These are phyloP conservation scores for Acer saccharum DNA, from an alignment of 345 rosid genomes.

Conservation along the genomic window DNA sequence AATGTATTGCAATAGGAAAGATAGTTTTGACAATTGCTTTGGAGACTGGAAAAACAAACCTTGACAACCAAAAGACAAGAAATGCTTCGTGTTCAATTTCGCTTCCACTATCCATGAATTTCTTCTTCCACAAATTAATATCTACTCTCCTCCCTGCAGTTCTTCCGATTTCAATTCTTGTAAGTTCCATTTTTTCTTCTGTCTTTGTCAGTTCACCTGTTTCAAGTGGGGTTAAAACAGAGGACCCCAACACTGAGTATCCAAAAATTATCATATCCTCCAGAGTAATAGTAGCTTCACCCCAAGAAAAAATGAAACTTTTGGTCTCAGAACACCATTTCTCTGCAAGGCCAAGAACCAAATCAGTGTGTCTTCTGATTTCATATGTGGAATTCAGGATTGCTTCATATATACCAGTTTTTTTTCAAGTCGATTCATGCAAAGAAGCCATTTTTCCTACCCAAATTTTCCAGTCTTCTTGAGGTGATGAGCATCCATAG, in stretches of 20 bases:
- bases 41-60: conserved; percentile 27
- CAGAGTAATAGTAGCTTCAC: conserved; percentile 52
- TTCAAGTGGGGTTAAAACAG: conserved; percentile 33
- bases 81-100: conserved; percentile 51
- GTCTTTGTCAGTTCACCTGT: conserved; percentile 23
- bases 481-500: conserved; percentile 38
- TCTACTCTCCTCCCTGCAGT: background rate
- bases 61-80: conserved; percentile 40
- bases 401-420: conserved; percentile 48
- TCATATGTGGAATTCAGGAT: conserved; percentile 45
- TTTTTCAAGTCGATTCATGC: conserved; percentile 38
- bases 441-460: conserved; percentile 35
- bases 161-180: background rate
- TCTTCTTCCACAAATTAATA: conserved; percentile 12
- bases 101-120: conserved; percentile 28
- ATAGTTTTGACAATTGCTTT: background rate
- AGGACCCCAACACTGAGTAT: conserved; percentile 45
- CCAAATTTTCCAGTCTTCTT: conserved; percentile 44
- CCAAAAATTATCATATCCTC: conserved; percentile 49
- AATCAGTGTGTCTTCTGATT: conserved; percentile 27
- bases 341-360: conserved; percentile 45
- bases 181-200: conserved; percentile 15
- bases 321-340: conserved; percentile 55
- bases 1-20: conserved; percentile 31
- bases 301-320: conserved; percentile 58